phyloP scores from a whole-genome alignment of 768 basidiomycete genomes.

The Hypsizygus marmoreus region DNA sequence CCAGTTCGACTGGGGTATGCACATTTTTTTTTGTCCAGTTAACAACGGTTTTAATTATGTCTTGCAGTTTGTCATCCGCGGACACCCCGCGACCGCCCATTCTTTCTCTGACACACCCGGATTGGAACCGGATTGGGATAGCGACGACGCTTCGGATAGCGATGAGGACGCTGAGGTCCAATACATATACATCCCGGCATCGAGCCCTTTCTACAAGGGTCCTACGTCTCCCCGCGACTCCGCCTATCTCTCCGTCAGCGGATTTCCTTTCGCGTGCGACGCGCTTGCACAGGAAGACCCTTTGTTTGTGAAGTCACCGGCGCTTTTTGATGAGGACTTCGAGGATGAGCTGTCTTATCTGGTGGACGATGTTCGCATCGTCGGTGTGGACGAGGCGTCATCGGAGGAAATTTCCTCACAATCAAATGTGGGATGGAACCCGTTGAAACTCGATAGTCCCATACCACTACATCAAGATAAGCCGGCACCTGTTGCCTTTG shows the following conservation, averaged over 20 bases:
- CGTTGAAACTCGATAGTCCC: neutral
- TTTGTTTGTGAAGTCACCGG: conserved; percentile 10
- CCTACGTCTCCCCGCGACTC: conserved; percentile 28
- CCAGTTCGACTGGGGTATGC: conserved; percentile 5
- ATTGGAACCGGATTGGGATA: conserved; percentile 18
- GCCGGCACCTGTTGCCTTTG: neutral
- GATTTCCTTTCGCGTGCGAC: conserved; percentile 24
- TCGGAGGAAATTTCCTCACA: neutral
- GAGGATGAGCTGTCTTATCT: neutral
- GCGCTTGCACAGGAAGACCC: conserved; percentile 24
- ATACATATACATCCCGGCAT: conserved; percentile 38
- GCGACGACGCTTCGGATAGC: conserved; percentile 10
- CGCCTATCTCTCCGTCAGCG: conserved; percentile 28
- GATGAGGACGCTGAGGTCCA: conserved; percentile 29
- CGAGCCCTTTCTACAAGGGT: conserved; percentile 39
- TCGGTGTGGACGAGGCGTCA: conserved; percentile 5
- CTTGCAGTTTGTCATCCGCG: neutral
- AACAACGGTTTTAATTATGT: neutral
- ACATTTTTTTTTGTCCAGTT: neutral
- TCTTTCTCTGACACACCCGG: conserved; percentile 18
- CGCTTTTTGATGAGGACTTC: conserved; percentile 7
- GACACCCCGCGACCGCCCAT: conserved; percentile 8
- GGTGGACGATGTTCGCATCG: neutral
- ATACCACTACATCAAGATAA: conserved; percentile 8
- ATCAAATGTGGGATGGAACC: neutral